phyloP scores from a whole-genome alignment of 106 monocot genomes.

The Dendrobium nobile region DNA sequence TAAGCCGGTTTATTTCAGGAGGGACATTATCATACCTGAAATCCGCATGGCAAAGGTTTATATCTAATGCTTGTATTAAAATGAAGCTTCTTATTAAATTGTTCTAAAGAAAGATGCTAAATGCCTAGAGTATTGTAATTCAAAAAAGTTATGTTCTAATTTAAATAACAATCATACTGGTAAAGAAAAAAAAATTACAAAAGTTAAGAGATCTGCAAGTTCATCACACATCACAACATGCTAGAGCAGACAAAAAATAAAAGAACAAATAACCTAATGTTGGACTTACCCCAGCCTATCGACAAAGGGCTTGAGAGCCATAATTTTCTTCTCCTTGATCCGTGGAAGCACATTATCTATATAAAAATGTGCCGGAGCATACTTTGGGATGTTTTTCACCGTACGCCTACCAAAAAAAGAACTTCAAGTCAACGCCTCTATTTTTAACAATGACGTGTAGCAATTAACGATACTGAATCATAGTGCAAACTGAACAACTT shows the following conservation, averaged over 20 bases:
- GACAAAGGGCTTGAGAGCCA: conserved; percentile 97
- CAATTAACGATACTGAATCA: not conserved
- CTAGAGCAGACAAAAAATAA: not conserved
- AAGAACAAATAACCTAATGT: not conserved
- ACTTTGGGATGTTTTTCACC: conserved; percentile 96
- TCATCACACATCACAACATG: not conserved
- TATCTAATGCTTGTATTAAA: not conserved
- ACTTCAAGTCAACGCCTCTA: not conserved
- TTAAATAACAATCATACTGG: not conserved
- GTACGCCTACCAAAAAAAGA: conserved; percentile 52
- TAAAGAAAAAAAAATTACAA: too few species aligned
- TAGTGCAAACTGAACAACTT: not conserved
- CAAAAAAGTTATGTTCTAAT: not conserved
- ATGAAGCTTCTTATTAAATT: not conserved
- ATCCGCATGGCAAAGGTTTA: not conserved
- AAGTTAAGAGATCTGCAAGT: not conserved
- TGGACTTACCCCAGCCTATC: conserved; percentile 83
- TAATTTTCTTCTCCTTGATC: conserved; percentile 92
- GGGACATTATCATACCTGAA: conserved; percentile 95
- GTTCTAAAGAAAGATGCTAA: not conserved
- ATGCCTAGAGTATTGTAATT: not conserved
- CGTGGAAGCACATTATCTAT: conserved; percentile 96
- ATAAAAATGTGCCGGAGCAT: conserved; percentile 95
- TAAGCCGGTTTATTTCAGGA: conserved; percentile 84
- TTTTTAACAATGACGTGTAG: not conserved